These are phyloP conservation scores for Trebouxia sp. DNA, from an alignment of 139 green algal species.

Conservation along the genomic window DNA sequence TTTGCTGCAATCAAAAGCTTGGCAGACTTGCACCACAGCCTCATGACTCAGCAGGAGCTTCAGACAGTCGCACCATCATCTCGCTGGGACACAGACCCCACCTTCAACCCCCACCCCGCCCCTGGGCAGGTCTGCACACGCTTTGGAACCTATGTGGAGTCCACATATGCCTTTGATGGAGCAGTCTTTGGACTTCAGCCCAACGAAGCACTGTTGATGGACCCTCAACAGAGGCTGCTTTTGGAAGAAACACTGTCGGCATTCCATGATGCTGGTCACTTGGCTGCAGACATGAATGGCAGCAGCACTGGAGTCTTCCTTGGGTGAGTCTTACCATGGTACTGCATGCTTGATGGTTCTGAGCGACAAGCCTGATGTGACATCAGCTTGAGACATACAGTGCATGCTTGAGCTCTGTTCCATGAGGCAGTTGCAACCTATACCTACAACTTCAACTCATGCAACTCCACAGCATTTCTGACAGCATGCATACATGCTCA, in stretches of 20 bases:
- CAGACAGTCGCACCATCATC: slow-evolving; percentile 55
- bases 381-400: no score
- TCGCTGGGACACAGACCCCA: slow-evolving; percentile 67
- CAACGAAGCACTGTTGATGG: slow-evolving; percentile 72
- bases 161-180: slow-evolving; percentile 70
- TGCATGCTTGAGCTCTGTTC: no score
- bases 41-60: slow-evolving; percentile 53
- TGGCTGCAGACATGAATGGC: slow-evolving; percentile 36
- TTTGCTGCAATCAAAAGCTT: slow-evolving; percentile 50
- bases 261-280: slow-evolving; percentile 21
- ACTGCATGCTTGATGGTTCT: no score
- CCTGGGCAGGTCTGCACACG: slow-evolving; percentile 37
- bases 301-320: slow-evolving; percentile 42
- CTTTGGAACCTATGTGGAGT: slow-evolving; percentile 70
- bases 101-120: slow-evolving; percentile 47
- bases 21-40: slow-evolving; percentile 40
- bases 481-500: no score
- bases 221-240: slow-evolving; percentile 80
- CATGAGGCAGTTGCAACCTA: no score
- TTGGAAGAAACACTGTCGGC: slow-evolving; percentile 62
- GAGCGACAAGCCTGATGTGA: not conserved
- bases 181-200: slow-evolving; percentile 50
- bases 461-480: no score
- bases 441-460: no score
- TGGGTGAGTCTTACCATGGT: not conserved